phyloP scores from a whole-genome alignment of 1,284 basidiomycete species.

The Leccinum subrobustum region DNA sequence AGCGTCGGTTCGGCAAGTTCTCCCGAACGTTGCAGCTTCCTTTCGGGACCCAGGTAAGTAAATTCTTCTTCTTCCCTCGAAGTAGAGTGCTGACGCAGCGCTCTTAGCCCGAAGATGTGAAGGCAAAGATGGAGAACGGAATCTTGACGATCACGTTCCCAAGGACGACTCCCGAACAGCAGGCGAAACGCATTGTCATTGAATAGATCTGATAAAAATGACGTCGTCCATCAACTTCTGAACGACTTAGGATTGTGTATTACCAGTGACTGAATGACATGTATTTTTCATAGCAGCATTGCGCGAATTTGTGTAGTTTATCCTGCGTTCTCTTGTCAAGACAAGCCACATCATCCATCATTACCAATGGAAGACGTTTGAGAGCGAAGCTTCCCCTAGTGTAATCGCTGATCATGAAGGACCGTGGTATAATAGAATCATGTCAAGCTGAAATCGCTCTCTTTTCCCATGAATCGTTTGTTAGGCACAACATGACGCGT shows the following conservation, averaged over 20 bases:
- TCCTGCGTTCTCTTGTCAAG: background rate
- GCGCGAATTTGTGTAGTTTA: background rate
- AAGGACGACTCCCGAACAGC: slow-evolving; percentile 5
- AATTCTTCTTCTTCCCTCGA: background rate
- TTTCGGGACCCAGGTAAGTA: slow-evolving; percentile 5
- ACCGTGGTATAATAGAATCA: background rate
- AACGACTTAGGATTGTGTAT: background rate
- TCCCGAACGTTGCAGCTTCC: slow-evolving; percentile 6
- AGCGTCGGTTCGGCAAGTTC: slow-evolving; percentile 2
- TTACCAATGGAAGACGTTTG: background rate
- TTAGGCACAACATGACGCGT: background rate
- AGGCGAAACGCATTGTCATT: slow-evolving; percentile 1
- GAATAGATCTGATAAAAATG: background rate
- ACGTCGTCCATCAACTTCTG: background rate
- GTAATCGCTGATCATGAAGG: background rate
- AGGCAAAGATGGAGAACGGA: slow-evolving; percentile 10
- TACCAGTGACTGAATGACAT: no score
- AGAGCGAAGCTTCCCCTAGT: background rate
- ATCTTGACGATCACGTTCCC: slow-evolving; percentile 12
- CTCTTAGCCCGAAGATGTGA: slow-evolving; percentile 5
- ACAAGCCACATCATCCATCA: background rate
- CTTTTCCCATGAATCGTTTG: background rate
- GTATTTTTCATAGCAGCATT: no score
- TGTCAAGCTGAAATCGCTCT: background rate
- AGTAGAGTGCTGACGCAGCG: background rate